These are phyloP conservation scores for Saccharomycopsis javanensis DNA, from an alignment of 805 yeast species.

Conservation along the genomic window DNA sequence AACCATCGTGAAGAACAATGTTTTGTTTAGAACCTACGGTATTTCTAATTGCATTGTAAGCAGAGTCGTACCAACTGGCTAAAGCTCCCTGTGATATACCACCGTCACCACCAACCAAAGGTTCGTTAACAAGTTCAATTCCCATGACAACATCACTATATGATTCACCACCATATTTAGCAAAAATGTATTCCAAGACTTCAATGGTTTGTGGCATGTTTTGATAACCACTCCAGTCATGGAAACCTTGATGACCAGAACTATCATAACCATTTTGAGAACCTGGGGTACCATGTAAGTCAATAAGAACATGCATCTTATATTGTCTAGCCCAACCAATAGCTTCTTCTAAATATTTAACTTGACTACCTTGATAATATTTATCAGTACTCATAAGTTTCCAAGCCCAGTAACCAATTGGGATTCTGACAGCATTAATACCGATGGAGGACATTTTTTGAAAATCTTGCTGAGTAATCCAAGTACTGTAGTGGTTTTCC, in stretches of 20 bases:
- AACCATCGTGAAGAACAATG: conserved; percentile 61
- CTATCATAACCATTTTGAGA: conserved; percentile 83
- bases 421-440: conserved; percentile 61
- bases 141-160: conserved; percentile 54
- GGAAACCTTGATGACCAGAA: conserved; percentile 51
- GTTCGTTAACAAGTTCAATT: conserved; percentile 64
- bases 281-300: conserved; percentile 75
- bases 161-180: conserved; percentile 40
- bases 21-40: conserved; percentile 39
- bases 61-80: conserved; percentile 48
- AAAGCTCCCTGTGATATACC: conserved; percentile 42
- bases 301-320: conserved; percentile 61
- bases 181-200: conserved; percentile 41
- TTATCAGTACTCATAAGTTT: conserved; percentile 38
- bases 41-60: conserved; percentile 55
- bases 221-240: conserved; percentile 34
- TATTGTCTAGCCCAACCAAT: conserved; percentile 58
- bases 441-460: conserved; percentile 41
- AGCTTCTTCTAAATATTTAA: conserved; percentile 51
- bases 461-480: conserved; percentile 53
- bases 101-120: conserved; percentile 46
- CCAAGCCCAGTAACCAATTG: conserved; percentile 74
- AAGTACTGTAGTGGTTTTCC: conserved; percentile 44
- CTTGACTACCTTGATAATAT: conserved; percentile 51
- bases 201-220: conserved; percentile 41